phyloP scores from a whole-genome alignment of 768 basidiomycete species.

The Mycena alexandri region DNA sequence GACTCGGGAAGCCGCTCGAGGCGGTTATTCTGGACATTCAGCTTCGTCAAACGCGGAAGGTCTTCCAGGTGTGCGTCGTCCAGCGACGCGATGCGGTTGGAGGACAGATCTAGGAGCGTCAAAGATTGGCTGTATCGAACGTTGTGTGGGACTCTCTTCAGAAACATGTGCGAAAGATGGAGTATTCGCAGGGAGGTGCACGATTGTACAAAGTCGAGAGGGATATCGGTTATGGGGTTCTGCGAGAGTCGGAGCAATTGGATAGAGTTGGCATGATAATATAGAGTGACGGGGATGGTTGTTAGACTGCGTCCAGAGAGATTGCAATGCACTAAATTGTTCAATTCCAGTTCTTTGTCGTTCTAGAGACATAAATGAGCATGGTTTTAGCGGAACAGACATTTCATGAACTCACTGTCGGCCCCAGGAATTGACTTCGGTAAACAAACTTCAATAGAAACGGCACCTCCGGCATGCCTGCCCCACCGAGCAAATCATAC shows the following conservation, averaged over 20 bases:
- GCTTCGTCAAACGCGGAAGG: conserved; percentile 72
- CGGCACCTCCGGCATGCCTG: conserved; percentile 66
- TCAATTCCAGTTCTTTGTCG: conserved; percentile 77
- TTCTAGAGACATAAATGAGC: conserved; percentile 50
- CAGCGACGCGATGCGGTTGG: conserved; percentile 90
- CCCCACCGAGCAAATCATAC: conserved; percentile 64
- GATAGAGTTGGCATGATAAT: conserved; percentile 87
- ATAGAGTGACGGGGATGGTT: conserved; percentile 88
- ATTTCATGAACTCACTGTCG: conserved; percentile 55
- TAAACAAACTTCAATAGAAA: conserved; percentile 93
- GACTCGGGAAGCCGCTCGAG: conserved; percentile 82
- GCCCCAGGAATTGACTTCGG: conserved; percentile 78
- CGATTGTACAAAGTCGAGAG: conserved; percentile 94
- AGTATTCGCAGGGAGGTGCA: conserved; percentile 88
- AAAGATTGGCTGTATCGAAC: conserved; percentile 81
- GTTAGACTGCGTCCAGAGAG: conserved; percentile 83
- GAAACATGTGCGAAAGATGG: conserved; percentile 88
- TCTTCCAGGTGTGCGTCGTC: conserved; percentile 86
- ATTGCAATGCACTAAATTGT: conserved; percentile 82
- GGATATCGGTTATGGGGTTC: conserved; percentile 97
- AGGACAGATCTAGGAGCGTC: conserved; percentile 89
- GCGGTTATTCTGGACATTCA: conserved; percentile 92
- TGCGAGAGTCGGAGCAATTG: conserved; percentile 88
- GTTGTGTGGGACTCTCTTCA: conserved; percentile 91
- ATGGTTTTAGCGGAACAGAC: background rate